Evolutionary conservation across 768 basidiomycete genomes (phyloP).

Genomic region (Russula sp.): DNA sequence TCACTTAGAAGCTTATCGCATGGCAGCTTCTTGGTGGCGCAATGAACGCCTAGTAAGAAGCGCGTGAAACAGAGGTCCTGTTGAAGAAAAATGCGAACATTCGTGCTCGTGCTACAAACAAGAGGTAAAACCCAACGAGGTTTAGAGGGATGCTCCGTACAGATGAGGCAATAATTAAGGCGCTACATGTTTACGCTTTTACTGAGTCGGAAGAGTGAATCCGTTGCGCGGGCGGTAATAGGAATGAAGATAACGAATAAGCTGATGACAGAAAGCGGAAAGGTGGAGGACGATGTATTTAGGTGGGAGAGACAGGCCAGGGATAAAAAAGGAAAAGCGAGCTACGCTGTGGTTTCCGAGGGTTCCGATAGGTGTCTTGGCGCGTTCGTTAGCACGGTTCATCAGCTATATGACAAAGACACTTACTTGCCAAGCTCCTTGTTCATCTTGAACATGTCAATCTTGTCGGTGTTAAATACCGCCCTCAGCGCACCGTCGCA

Average conservation of each 20-base stretch:
- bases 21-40: slow-evolving; percentile 10
- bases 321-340: background rate
- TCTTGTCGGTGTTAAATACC: slow-evolving; percentile 73
- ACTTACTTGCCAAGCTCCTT: slow-evolving; percentile 75
- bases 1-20: slow-evolving; percentile 1
- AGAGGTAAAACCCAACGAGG: slow-evolving; percentile 3
- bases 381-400: background rate
- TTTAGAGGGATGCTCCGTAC: slow-evolving; percentile 17
- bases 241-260: slow-evolving; percentile 19
- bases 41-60: slow-evolving; percentile 3
- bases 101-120: slow-evolving; percentile 19
- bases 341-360: slow-evolving; percentile 20
- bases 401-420: background rate
- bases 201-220: background rate
- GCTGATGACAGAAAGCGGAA: background rate
- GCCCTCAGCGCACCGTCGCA: slow-evolving; percentile 70
- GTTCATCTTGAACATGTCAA: slow-evolving; percentile 96
- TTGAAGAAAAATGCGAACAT: slow-evolving; percentile 10
- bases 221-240: slow-evolving; percentile 10
- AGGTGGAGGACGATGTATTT: background rate
- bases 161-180: slow-evolving; percentile 19
- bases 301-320: background rate
- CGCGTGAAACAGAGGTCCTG: background rate
- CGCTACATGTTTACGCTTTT: slow-evolving; percentile 15
- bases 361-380: slow-evolving; percentile 21